Evolutionary conservation across 768 basidiomycete genomes (phyloP), one percentile per base, ranked within the genome.

Genomic region (Cyclocybe aegerita): DNA sequence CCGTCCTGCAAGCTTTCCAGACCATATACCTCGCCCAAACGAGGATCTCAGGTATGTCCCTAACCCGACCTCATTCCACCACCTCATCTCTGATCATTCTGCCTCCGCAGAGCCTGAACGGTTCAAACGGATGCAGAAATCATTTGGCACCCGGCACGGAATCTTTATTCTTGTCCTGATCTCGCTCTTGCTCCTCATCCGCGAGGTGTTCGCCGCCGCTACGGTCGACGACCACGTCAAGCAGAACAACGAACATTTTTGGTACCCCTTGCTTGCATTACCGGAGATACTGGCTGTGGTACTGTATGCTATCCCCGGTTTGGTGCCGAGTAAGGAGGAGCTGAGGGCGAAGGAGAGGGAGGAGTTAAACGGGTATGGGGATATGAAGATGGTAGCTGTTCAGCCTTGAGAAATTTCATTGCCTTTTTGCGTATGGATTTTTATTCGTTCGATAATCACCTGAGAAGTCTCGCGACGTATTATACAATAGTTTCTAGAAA

Each of bases 191-290:
- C 62, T 77, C 9, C 61, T 78, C 4, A 48, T 75, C 6, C 67
- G 75, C n/a, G 70, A 76, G 48, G 50, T 53, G 2, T 78, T 71
- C 54, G 43, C 63, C 15, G 63, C 62, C 0, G 73, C 62, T 7
- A 75, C 73, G 0, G 43, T 73, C 1, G 55, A 48, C 16, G 55
- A 72, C 32, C 32, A 50, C 4, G 14, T 36, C 1, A 65, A 57
- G 36, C 60, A 66, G 46, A 58, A 63, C 16, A 58, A 68, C 14
- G 76, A 78, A 47, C 60, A 55, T 16, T 55, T 66, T 4, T 76
- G 75, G 74, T 77, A 76, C 48, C 73, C 75, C 1, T 54, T 78
- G 2, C 55, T 70, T 4, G 72, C 70, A 1, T 44, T 72, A 4
- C 67, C 75, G 0, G 76, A 77, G 53, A 46, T 74, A 17, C 49